These are phyloP conservation scores for Austroboletus festivus DNA, from an alignment of 768 basidiomycete species.

Conservation along the genomic window DNA sequence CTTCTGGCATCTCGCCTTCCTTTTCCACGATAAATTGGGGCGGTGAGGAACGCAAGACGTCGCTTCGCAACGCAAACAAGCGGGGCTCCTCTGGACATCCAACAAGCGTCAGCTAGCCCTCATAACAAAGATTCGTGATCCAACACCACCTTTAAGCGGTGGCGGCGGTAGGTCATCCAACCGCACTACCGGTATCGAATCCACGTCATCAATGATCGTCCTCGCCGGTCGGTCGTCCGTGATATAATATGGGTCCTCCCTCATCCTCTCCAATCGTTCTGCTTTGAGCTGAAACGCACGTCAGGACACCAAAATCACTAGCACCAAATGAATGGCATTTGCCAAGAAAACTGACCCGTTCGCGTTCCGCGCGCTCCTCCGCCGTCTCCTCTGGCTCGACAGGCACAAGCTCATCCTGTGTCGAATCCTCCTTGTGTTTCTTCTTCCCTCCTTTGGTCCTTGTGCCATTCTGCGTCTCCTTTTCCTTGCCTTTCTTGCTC, in stretches of 20 bases:
- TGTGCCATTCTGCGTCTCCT: conserved; percentile 31
- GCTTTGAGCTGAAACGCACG: conserved; percentile 57
- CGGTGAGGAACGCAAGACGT: conserved; percentile 38
- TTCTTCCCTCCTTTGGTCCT: conserved; percentile 42
- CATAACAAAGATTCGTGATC: too few species aligned
- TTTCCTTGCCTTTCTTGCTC: conserved; percentile 46
- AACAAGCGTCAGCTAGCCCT: conserved; percentile 26
- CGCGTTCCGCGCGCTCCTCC: conserved; percentile 58
- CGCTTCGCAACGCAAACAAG: conserved; percentile 44
- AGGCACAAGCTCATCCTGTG: conserved; percentile 32
- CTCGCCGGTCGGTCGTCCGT: conserved; percentile 54
- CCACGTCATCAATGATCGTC: conserved; percentile 57
- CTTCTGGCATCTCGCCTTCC: conserved; percentile 83
- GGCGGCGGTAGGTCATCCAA: conserved; percentile 70
- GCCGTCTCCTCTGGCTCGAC: conserved; percentile 49
- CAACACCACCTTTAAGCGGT: conserved; percentile 29
- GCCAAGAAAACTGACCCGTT: conserved; percentile 48
- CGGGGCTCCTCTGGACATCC: conserved; percentile 33
- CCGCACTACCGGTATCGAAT: conserved; percentile 87
- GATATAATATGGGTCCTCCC: conserved; percentile 92
- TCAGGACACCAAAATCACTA: conserved; percentile 2
- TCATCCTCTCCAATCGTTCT: conserved; percentile 70
- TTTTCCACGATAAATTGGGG: conserved; percentile 65
- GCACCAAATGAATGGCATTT: too few species aligned
- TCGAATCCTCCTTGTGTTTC: conserved; percentile 35